phyloP scores from a whole-genome alignment of 305 asterid genomes.

The Fraxinus sp. region DNA sequence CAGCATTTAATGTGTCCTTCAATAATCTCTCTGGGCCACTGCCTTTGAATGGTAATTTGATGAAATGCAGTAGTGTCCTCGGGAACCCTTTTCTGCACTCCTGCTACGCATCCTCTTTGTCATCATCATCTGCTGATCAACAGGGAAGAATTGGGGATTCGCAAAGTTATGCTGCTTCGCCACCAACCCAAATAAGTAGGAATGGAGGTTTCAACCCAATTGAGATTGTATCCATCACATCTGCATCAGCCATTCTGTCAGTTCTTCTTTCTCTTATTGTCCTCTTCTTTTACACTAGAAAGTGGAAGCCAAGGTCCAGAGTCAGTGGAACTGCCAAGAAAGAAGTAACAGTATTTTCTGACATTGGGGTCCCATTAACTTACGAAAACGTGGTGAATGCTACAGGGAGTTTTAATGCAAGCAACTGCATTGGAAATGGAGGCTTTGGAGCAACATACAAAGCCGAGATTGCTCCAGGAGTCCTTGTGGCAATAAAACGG shows the following conservation, averaged over 20 bases:
- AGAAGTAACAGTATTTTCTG: conserved; percentile 50
- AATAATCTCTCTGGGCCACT: conserved; percentile 52
- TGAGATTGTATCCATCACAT: conserved; percentile 48
- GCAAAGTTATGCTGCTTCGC: conserved; percentile 23
- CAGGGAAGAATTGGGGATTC: conserved; percentile 36
- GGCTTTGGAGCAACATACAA: conserved; percentile 60
- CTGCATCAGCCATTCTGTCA: conserved; percentile 46
- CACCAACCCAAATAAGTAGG: conserved; percentile 25
- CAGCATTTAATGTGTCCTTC: conserved; percentile 40
- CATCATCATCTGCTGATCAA: conserved; percentile 40
- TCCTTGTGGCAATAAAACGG: conserved; percentile 45
- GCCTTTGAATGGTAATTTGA: conserved; percentile 34
- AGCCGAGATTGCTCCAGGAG: conserved; percentile 54
- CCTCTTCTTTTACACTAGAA: conserved; percentile 47
- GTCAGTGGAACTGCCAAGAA: conserved; percentile 48
- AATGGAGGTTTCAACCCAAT: conserved; percentile 39
- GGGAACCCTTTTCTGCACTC: conserved; percentile 45
- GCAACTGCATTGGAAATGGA: conserved; percentile 55
- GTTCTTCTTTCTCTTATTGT: conserved; percentile 45
- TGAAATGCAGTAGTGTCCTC: conserved; percentile 39
- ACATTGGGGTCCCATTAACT: conserved; percentile 46
- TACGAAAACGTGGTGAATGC: conserved; percentile 47
- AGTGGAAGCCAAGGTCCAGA: conserved; percentile 46
- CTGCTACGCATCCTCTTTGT: conserved; percentile 36
- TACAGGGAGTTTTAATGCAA: conserved; percentile 48